Conservation (phyloP, 306 rosid species). For the Prunus padus region DNA sequence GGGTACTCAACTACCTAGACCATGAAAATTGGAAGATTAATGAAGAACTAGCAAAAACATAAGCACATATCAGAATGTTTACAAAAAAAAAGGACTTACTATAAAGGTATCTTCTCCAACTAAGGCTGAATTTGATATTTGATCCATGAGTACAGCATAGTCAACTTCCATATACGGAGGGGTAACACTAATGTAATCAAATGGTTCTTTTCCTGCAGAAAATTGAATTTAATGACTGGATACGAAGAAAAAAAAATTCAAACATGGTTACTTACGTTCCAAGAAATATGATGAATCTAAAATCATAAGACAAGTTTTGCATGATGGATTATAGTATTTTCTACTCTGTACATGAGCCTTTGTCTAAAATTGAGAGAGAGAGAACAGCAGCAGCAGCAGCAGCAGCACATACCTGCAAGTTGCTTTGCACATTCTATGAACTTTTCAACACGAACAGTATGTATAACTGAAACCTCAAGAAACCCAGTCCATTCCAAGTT, state of each 20-base stretch:
- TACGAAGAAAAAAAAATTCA: not conserved
- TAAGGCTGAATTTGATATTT: slow-evolving; percentile 69
- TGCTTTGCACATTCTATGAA: slow-evolving; percentile 75
- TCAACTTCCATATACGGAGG: slow-evolving; percentile 92
- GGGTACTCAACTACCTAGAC: slow-evolving; percentile 89
- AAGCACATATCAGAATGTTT: slow-evolving; percentile 10
- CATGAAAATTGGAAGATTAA: slow-evolving; percentile 13
- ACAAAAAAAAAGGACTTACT: slow-evolving; percentile 43
- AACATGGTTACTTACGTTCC: not conserved
- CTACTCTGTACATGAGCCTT: not conserved
- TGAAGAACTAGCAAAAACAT: slow-evolving; percentile 18
- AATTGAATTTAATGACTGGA: not conserved
- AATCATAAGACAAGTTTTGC: not conserved
- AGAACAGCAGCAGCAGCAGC: slow-evolving; percentile 15
- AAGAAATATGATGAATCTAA: not conserved
- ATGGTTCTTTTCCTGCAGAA: slow-evolving; percentile 61
- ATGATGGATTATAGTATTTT: not conserved
- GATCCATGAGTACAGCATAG: slow-evolving; percentile 67
- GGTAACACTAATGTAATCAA: slow-evolving; percentile 93
- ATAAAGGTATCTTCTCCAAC: slow-evolving; percentile 78
- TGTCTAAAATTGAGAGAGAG: not conserved
- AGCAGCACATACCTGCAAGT: slow-evolving; percentile 56
- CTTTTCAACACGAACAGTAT: slow-evolving; percentile 71
- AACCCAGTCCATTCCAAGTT: slow-evolving; percentile 86
- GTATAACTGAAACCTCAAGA: slow-evolving; percentile 77